Conservation (phyloP, 495 filamentous ascomycete species). For the Aspergillus bertholletiae region DNA sequence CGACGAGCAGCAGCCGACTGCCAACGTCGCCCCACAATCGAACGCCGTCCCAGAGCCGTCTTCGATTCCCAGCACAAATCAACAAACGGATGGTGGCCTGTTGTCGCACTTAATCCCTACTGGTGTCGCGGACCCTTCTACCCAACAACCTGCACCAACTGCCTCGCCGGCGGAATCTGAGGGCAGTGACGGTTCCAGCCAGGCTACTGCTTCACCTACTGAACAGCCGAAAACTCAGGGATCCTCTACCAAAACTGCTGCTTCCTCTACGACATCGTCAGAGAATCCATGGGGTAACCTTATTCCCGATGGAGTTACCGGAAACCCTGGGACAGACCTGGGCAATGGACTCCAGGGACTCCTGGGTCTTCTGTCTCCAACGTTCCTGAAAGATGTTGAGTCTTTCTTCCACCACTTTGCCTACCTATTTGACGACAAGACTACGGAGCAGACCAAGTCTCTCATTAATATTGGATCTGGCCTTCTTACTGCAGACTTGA, state of each 20-base stretch:
- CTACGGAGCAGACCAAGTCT: slow-evolving; percentile 33
- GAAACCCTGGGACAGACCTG: slow-evolving; percentile 31
- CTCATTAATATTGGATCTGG: slow-evolving; percentile 25
- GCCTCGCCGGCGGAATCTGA: background rate
- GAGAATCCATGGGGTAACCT: background rate
- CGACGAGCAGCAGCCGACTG: background rate
- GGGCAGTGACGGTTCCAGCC: background rate
- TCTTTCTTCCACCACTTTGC: slow-evolving; percentile 44
- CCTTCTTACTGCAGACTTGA: slow-evolving; percentile 28
- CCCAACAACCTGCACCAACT: background rate
- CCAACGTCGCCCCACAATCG: slow-evolving; percentile 1
- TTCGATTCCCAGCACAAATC: background rate
- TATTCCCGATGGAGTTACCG: slow-evolving; percentile 9
- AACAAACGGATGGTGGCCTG: background rate
- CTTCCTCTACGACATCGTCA: slow-evolving; percentile 4
- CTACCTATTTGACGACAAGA: slow-evolving; percentile 40
- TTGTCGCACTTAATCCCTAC: background rate
- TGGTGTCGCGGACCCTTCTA: background rate
- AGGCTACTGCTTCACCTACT: slow-evolving; percentile 4
- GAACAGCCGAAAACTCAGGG: background rate
- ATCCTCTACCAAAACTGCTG: background rate
- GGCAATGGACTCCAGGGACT: slow-evolving; percentile 37
- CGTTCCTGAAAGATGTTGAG: slow-evolving; percentile 36
- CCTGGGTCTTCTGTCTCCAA: slow-evolving; percentile 37
- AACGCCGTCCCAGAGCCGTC: background rate